Percentiles rank a stretch among this genome's conserved stretches.
These are phyloP conservation scores for Trichoderma sp. DNA, from an alignment of 2,329 filamentous ascomycete genomes.

Conservation along the genomic window DNA sequence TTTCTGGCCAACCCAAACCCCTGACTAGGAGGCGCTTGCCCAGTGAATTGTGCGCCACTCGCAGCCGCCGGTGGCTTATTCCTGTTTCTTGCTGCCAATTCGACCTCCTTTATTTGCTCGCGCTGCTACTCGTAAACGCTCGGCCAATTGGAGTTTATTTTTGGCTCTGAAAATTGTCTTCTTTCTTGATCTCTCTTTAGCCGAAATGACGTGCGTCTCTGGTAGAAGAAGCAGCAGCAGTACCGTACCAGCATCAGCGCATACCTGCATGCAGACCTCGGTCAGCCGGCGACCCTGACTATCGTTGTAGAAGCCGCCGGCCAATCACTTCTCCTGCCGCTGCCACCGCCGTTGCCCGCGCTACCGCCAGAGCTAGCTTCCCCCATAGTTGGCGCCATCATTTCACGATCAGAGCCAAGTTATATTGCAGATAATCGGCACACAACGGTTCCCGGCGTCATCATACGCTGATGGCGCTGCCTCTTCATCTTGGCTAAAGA, in stretches of 20 bases:
- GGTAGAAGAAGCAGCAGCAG: too few species aligned
- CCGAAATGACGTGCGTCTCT: neutral
- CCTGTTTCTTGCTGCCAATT: neutral
- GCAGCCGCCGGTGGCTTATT: neutral
- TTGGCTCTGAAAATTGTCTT: neutral
- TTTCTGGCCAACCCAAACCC: neutral
- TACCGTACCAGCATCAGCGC: neutral
- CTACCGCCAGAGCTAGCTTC: neutral
- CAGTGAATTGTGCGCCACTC: constrained; percentile 8
- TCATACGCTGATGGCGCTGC: neutral
- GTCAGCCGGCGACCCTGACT: neutral
- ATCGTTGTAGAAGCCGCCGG: neutral
- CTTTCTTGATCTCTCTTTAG: neutral
- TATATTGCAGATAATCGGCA: neutral
- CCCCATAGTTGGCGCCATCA: neutral
- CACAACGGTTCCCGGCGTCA: neutral
- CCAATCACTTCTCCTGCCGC: neutral
- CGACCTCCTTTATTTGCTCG: neutral
- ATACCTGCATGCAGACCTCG: neutral
- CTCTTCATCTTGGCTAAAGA: neutral
- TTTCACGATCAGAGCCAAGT: neutral
- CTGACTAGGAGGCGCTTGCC: constrained; percentile 4
- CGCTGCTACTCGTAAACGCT: neutral
- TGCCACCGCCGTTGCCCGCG: neutral
- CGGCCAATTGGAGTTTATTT: constrained; percentile 14